A percentile compares a stretch with the other conserved stretches of the same genome.
These are phyloP conservation scores for Nakazawaea sp. DNA, from an alignment of 805 yeast species.

Conservation along the genomic window DNA sequence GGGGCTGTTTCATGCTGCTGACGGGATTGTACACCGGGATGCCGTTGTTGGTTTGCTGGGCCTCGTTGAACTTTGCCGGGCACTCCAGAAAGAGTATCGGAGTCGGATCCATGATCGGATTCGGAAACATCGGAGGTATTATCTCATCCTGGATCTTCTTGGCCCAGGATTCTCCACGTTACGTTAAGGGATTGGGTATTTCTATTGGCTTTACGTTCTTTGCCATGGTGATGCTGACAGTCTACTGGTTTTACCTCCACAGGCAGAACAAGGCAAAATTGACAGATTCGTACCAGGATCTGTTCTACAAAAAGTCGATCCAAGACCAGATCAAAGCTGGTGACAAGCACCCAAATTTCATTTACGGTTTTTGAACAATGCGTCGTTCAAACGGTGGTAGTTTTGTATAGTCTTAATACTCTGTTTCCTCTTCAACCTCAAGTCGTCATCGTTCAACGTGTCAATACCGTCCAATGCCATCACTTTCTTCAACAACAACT, in stretches of 20 bases:
- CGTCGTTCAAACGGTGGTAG: slow-evolving; percentile 50
- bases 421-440: slow-evolving; percentile 53
- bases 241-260: slow-evolving; percentile 24
- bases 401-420: slow-evolving; percentile 55
- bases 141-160: slow-evolving; percentile 53
- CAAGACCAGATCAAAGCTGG: slow-evolving; percentile 29
- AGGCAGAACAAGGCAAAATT: slow-evolving; percentile 29
- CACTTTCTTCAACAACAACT: slow-evolving; percentile 57
- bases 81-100: slow-evolving; percentile 49
- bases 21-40: slow-evolving; percentile 55
- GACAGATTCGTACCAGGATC: slow-evolving; percentile 21
- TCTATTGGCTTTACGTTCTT: slow-evolving; percentile 39
- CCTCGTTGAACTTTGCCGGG: slow-evolving; percentile 54
- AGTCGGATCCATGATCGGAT: slow-evolving; percentile 52
- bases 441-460: slow-evolving; percentile 35
- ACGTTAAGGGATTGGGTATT: slow-evolving; percentile 45
- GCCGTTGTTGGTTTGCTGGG: slow-evolving; percentile 70
- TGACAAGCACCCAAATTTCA: slow-evolving; percentile 17
- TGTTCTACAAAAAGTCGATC: slow-evolving; percentile 20
- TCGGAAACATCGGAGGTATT: slow-evolving; percentile 71
- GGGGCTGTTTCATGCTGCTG: slow-evolving; percentile 55
- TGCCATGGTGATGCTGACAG: slow-evolving; percentile 28
- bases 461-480: slow-evolving; percentile 64
- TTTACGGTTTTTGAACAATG: slow-evolving; percentile 3
- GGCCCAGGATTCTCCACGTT: slow-evolving; percentile 50